phyloP scores from a whole-genome alignment of 1,284 basidiomycete species.

The Trametes versicolor region DNA sequence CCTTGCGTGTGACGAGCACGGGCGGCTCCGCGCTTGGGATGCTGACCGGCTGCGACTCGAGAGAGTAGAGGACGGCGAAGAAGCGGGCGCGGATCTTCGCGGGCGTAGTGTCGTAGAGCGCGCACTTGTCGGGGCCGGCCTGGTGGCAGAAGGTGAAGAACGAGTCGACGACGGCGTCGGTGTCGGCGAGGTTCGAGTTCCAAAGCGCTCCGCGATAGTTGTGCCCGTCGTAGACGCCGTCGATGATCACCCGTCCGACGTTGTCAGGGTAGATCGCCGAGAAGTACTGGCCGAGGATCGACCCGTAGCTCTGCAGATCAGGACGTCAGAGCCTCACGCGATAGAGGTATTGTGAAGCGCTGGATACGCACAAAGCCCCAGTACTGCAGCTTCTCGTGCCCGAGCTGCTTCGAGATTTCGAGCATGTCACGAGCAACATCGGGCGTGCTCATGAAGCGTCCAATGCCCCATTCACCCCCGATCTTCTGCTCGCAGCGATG shows the following conservation, averaged over 20 bases:
- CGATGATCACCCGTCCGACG: slow-evolving; percentile 46
- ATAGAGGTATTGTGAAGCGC: too few relatives aligned
- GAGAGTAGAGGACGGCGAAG: slow-evolving; percentile 37
- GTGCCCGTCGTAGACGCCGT: slow-evolving; percentile 45
- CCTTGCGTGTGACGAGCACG: slow-evolving; percentile 25
- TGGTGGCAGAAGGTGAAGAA: slow-evolving; percentile 50
- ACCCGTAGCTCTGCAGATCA: slow-evolving; percentile 51
- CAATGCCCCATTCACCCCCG: slow-evolving; percentile 42
- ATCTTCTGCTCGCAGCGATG: slow-evolving; percentile 28
- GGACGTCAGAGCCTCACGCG: neutral
- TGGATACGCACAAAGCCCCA: slow-evolving; percentile 60
- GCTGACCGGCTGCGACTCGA: slow-evolving; percentile 45
- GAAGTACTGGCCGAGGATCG: slow-evolving; percentile 54
- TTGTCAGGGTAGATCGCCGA: slow-evolving; percentile 59
- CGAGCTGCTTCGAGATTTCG: slow-evolving; percentile 54
- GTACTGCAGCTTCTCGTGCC: slow-evolving; percentile 57
- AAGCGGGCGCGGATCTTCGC: slow-evolving; percentile 40
- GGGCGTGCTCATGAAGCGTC: slow-evolving; percentile 54
- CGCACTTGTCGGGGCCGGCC: slow-evolving; percentile 49
- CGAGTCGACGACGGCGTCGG: slow-evolving; percentile 40
- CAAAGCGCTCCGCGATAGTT: slow-evolving; percentile 35
- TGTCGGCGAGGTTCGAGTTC: slow-evolving; percentile 40
- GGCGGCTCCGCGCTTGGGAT: slow-evolving; percentile 31
- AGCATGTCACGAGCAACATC: slow-evolving; percentile 61
- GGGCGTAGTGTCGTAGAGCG: slow-evolving; percentile 49